phyloP scores from a whole-genome alignment of 768 basidiomycete species.

The Pleurotus eryngii region DNA sequence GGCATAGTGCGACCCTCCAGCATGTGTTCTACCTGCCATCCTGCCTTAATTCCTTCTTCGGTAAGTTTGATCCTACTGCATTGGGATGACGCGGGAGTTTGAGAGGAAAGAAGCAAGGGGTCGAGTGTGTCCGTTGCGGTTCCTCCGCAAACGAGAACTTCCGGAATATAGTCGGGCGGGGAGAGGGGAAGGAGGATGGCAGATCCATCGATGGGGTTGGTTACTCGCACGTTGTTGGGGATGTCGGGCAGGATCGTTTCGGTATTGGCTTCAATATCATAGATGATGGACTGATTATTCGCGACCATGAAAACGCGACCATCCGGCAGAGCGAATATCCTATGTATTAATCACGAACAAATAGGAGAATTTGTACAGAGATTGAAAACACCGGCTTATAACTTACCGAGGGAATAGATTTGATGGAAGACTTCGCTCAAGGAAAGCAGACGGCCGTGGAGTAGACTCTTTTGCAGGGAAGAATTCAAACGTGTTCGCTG shows the following conservation, averaged over 20 bases:
- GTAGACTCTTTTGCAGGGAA: conserved; percentile 43
- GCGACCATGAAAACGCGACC: conserved; percentile 40
- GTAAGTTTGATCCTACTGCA: conserved; percentile 46
- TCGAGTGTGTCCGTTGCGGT: conserved; percentile 22
- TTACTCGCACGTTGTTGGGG: conserved; percentile 44
- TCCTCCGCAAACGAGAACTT: conserved; percentile 35
- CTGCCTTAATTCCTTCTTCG: conserved; percentile 40
- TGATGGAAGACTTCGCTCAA: conserved; percentile 47
- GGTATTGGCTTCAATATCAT: conserved; percentile 29
- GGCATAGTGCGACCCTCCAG: conserved; percentile 56
- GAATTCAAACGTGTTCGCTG: conserved; percentile 44
- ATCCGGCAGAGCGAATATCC: conserved; percentile 44
- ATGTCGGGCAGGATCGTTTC: conserved; percentile 30
- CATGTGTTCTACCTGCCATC: conserved; percentile 47
- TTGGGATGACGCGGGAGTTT: conserved; percentile 40
- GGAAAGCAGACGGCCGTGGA: conserved; percentile 45
- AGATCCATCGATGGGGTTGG: conserved; percentile 52
- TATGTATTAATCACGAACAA: conserved; percentile 23
- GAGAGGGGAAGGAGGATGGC: conserved; percentile 34
- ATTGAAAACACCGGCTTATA: conserved; percentile 39
- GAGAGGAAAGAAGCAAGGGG: conserved; percentile 45
- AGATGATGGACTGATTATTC: conserved; percentile 33
- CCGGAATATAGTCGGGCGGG: conserved; percentile 26
- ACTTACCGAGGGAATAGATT: conserved; percentile 48
- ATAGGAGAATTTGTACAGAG: conserved; percentile 31